Base-by-base conservation (phyloP, 2,329 filamentous ascomycete genomes). In the Fusarium falciforme region DNA sequence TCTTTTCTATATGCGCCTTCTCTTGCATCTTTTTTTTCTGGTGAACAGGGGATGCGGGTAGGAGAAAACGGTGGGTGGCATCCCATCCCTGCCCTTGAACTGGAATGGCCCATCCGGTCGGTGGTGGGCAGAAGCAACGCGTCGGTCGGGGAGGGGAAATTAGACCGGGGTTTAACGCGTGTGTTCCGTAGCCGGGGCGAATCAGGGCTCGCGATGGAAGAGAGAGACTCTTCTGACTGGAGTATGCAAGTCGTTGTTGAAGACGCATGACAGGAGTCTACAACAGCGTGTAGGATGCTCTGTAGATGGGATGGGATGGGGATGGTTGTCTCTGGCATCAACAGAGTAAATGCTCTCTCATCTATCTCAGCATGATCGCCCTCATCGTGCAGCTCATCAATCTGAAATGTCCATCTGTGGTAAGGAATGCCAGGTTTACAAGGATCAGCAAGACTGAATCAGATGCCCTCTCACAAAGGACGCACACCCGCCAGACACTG, bases 91-190 rank as follows among this genome's bases (percentile, higher is more conserved):
- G 49, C 61, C 49, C 22, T 27, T 36, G 25, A 25, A 36, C 54
- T 61, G 36, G 60, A 60, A 58, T 55, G 49, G 42, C 42, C 42
- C 42, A 44, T 73, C 58, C 60, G 67, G 38, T 40, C 62, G 40
- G 59, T 61, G 62, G 22, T 47, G 42, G 42, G 59, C 47, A 67
- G 66, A 74, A 67, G 72, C 71, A 65, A 74, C 71, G 67, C 64
- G 42, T 47, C 20, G 20, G 58, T 75, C 68, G 60, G 68, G 47
- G 66, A 22, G 22, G 47, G 71, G 72, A 74, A 72, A 75, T 74
- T 75, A 63, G 54, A 68, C 67, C 27, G 44, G 67, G 71, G 67
- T 29, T 14, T 55, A 63, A 68, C 44, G 44, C 64, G 58, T 36
- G 58, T 69, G 71, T 61, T 42, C 40, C 52, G 61, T 35, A 59